Evolutionary conservation across 306 rosid genomes (phyloP), one percentile per base, ranked within the genome.

Genomic region (Adenanthera pavonina): DNA sequence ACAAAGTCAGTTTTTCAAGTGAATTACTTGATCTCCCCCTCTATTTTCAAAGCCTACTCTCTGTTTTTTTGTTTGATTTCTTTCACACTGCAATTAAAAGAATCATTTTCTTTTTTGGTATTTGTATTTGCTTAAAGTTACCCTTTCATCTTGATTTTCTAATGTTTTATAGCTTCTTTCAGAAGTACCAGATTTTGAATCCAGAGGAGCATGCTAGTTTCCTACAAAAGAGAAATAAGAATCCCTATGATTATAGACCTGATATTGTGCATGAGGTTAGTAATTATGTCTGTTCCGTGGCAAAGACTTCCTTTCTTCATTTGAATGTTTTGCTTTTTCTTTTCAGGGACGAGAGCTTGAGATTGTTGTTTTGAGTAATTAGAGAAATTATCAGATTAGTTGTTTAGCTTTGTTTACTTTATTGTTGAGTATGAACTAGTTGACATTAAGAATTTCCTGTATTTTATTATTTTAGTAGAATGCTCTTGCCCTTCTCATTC

Each of bases 131-230:
- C 17, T 68, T 0, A 68, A 16, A 33, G 15, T 34, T 34, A 43
- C 35, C 0, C 49, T 16, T 40, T 67, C 38, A 67, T 67, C 33
- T 67, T 17, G 30, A 67, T 12, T 38, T 9, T 66, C 19, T 66
- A 66, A 34, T 8, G 9, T 69, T 40, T 43, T 44, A 3, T 69
- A 0, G 36, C 62, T 49, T 72, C 2, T 72, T 57, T 59, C 84
- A 81, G 80, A 81, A 44, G 17, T 81, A 74, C 80, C 84, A 75
- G 70, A 74, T 81, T 53, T 34, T 81, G 76, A 81, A 81, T 66
- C 70, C 80, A 30, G 84, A 81, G 1, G 79, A 73, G 52, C 84
- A 80, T 64, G 84, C 67, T 20, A 64, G 0, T 40, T 80, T 62
- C 49, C 14, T 64, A 57, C 68, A 76, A 16, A 75, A 34, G 71